Evolutionary conservation across 78 protist genomes (phyloP), one percentile per base, ranked within the genome.

Genomic region (Tieghemostelium lacteum): DNA sequence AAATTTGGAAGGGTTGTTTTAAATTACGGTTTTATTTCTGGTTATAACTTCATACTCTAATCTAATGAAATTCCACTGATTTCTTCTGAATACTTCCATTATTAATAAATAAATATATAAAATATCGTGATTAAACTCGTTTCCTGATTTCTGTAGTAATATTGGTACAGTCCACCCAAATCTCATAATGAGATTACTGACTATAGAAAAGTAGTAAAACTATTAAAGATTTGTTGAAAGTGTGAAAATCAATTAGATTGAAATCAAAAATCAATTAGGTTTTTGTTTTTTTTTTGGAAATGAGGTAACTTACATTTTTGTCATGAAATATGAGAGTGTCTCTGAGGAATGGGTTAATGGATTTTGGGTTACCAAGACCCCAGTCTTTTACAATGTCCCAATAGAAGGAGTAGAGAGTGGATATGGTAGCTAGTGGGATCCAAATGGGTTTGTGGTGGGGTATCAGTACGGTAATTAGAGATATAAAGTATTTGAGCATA

Each of bases 331-430:
- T 22, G 19, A 72, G 52, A 37, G 28, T 22, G 34, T 72, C 64
- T 22, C 77, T 72, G 26, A 72, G 34, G 29, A 72, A 52, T 40
- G 16, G 42, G 20, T 67, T 72, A 52, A 28, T 49, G 1, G 33
- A 33, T 16, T 3, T 22, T 34, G 20, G 45, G 6, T 55, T 24
- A 45, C 29, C 29, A 22, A 72, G 28, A 1, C 77, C 77, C 77
- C 77, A 72, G 52, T 72, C 77, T 54, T 34, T 72, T 16, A 52
- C 64, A 52, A 72, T 33, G 22, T 72, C 77, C 77, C 77, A 72
- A 72, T 52, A 52, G 0, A 28, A 52, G 22, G 77, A 72, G 31
- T 31, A 72, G 5, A 72, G 4, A 22, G 77, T 72, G 34, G 49
- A 8, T 20, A 39, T 33, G 22, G 31, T 52, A 24, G 77, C 77